Base-by-base conservation (phyloP, 2,329 filamentous ascomycete genomes). In the Fusarium clavum region DNA sequence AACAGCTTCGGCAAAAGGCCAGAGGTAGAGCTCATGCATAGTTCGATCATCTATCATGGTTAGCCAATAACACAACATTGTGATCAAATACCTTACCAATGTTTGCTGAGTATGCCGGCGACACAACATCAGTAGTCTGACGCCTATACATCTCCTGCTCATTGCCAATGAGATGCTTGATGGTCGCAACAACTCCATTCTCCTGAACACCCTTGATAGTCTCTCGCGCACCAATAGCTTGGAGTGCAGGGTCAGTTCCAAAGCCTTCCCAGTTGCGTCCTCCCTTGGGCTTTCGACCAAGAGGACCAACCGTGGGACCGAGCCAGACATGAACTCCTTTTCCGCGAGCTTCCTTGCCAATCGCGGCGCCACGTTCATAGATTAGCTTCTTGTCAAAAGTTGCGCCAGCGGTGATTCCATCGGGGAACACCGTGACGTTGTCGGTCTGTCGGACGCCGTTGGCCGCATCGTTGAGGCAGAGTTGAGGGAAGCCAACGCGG, bases 1-100 rank as follows among this genome's bases (percentile, higher is more conserved):
- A n/a, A 97, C 84, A 16, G 90, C 90, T 71, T 97, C 91, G 3
- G 90, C 91, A 77, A 97, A 97, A 0, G 94, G 94, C 93, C 94
- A 97, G 0, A 90, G 86, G 75, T 97, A 97, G 3, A 97, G 82
- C 78, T 95, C 92, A 73, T 94, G 83, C 16, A 90, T 77, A 0
- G 91, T 89, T 32, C 92, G 86, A 75, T 94, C 92, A 68, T 94
- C 81, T 83, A 6, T 1, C 1, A 1, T 2, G 1, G 3, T 41
- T 18, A 24, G 56, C 3, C 16, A 9, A 11, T 0, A 29, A 4
- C 12, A 5, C 4, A 18, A 5, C 32, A 27, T 38, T 6, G 5
- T 18, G 4, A 12, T 3, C 11, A 1, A 10, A n/a, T n/a, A 1
- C 79, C 86, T 87, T 87, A 81, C 91, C 93, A 43, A 97, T 91